A percentile compares a stretch with the other conserved stretches of the same genome.
These are phyloP conservation scores for Condylostoma magnum DNA, from an alignment of 169 alveolate genomes.

Conservation along the genomic window DNA sequence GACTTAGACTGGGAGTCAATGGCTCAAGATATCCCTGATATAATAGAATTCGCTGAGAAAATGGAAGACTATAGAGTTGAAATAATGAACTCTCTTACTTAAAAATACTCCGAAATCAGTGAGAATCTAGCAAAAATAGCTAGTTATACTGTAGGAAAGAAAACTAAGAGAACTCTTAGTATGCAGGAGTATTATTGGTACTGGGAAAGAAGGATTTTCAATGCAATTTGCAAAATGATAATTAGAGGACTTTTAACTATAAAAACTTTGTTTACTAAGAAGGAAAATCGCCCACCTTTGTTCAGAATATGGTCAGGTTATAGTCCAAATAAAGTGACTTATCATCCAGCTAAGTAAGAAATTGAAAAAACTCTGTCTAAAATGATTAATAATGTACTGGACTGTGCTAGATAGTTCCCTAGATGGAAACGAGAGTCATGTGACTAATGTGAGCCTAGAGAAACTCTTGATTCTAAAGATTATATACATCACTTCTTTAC, in stretches of 20 bases:
- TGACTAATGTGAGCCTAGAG: conserved; percentile 53
- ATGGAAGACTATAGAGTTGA: conserved; percentile 86
- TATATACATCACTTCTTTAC: conserved; percentile 51
- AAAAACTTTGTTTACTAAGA: conserved; percentile 51
- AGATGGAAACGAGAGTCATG: conserved; percentile 90
- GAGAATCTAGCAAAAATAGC: conserved; percentile 87
- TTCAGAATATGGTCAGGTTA: conserved; percentile 69
- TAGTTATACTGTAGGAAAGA: conserved; percentile 86
- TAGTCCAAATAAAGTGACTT: conserved; percentile 78
- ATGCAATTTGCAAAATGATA: conserved; percentile 90
- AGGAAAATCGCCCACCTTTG: conserved; percentile 62
- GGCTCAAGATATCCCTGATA: conserved; percentile 38
- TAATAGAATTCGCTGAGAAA: conserved; percentile 76
- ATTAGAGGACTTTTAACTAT: conserved; percentile 75
- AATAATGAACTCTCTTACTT: conserved; percentile 78
- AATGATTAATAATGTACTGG: conserved; percentile 79
- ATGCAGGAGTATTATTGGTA: conserved; percentile 89
- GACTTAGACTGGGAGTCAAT: conserved; percentile 76
- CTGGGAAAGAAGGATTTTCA: conserved; percentile 92
- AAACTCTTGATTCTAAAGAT: conserved; percentile 41
- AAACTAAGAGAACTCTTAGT: conserved; percentile 71
- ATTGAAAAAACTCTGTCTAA: conserved; percentile 83
- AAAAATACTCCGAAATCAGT: conserved; percentile 83
- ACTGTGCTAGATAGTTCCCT: conserved; percentile 76
- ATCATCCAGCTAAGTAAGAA: conserved; percentile 83